These are phyloP conservation scores for Penicillium goetzii DNA, from an alignment of 495 filamentous ascomycete genomes.

Conservation along the genomic window DNA sequence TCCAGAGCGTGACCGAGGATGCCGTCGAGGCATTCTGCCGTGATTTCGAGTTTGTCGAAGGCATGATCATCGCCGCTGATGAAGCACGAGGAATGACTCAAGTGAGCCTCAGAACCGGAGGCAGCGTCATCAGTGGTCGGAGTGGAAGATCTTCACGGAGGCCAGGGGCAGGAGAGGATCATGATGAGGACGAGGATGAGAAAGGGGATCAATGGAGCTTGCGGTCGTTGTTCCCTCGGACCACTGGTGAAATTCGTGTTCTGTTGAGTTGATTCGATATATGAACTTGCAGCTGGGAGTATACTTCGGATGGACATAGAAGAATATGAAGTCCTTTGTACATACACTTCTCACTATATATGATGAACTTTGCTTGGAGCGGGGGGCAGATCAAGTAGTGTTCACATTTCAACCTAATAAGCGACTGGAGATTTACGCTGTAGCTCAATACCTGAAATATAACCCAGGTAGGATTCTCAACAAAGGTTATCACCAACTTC, in stretches of 20 bases:
- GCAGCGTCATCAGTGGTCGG: conserved; percentile 31
- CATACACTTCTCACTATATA: background rate
- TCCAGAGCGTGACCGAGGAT: conserved; percentile 76
- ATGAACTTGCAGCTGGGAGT: background rate
- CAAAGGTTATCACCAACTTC: too few species aligned
- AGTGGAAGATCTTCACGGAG: conserved; percentile 31
- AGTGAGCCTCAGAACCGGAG: conserved; percentile 34
- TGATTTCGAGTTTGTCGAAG: conserved; percentile 90
- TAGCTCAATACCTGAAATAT: too few species aligned
- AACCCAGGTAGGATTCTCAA: too few species aligned
- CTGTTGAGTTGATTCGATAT: conserved; percentile 56
- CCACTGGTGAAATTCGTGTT: conserved; percentile 82
- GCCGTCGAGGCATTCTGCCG: conserved; percentile 85
- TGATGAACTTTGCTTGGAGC: background rate
- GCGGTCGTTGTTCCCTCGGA: conserved; percentile 76
- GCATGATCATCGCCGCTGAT: conserved; percentile 61
- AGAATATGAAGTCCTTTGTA: background rate
- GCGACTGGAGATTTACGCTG: too few species aligned
- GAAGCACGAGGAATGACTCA: conserved; percentile 49
- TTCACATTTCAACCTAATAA: too few species aligned
- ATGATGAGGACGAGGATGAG: conserved; percentile 41
- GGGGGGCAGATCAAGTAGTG: background rate
- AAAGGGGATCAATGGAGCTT: conserved; percentile 53
- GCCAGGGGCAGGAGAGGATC: conserved; percentile 26
- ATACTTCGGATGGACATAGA: background rate